These are phyloP conservation scores for Pyrenophora graminea DNA, from an alignment of 2,329 filamentous ascomycete species.

Conservation along the genomic window DNA sequence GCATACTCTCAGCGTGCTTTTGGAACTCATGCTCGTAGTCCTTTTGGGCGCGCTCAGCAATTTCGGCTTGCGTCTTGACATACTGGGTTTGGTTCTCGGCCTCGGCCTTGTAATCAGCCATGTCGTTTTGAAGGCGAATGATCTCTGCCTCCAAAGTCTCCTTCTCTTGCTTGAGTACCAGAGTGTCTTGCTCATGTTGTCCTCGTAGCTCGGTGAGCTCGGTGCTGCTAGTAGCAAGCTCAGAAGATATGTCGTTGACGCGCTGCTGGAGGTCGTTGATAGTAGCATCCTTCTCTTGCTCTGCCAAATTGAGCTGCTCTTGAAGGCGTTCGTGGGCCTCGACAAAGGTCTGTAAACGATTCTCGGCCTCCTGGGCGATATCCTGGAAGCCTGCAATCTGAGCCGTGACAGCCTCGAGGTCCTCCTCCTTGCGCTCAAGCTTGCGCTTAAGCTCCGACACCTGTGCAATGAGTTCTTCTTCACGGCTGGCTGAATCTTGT, in stretches of 20 bases:
- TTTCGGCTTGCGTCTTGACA: constrained; percentile 88
- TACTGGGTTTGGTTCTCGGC: constrained; percentile 88
- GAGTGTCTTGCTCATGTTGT: constrained; percentile 73
- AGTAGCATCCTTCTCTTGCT: constrained; percentile 76
- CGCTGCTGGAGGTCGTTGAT: constrained; percentile 83
- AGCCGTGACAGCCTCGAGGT: constrained; percentile 78
- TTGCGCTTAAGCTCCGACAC: constrained; percentile 85
- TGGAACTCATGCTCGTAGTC: constrained; percentile 94
- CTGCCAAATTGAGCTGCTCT: constrained; percentile 76
- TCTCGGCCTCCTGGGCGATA: constrained; percentile 85
- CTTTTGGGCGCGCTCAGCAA: constrained; percentile 88
- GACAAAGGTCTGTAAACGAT: constrained; percentile 78
- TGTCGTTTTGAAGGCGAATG: constrained; percentile 78
- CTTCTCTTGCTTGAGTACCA: constrained; percentile 81
- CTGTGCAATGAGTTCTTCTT: constrained; percentile 82
- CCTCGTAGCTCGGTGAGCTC: constrained; percentile 81
- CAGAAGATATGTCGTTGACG: constrained; percentile 79
- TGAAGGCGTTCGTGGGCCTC: constrained; percentile 73
- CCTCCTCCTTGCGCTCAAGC: constrained; percentile 76
- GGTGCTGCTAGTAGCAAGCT: constrained; percentile 78
- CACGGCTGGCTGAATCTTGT: constrained; percentile 63
- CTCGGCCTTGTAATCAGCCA: constrained; percentile 76
- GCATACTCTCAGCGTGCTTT: constrained; percentile 94
- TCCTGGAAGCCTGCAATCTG: constrained; percentile 87
- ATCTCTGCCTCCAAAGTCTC: constrained; percentile 77